Base-by-base conservation (phyloP, 176 grass and related monocot genomes). In the Secale cereale region DNA sequence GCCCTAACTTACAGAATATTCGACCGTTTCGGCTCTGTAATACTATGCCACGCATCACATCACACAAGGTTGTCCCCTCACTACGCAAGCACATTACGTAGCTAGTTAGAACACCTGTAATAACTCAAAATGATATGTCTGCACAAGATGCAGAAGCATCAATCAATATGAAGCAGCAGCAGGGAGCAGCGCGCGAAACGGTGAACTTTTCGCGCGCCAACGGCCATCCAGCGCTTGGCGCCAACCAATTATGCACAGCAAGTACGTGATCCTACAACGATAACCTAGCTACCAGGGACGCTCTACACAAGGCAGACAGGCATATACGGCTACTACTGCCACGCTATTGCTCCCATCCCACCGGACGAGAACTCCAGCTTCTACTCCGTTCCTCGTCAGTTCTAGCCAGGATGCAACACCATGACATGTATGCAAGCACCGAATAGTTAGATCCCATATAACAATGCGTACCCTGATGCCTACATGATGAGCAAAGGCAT, bases 261-360 rank as follows among this genome's bases (percentile, higher is more conserved):
- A 43, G 69, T 23, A 72, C 3, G 13, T 15, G 14, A 72, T 43
- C 13, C 13, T 25, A 16, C 37, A 16, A 43, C 12, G 40, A 6
- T 6, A 72, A 43, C 7, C 11, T 43, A 72, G 69, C 20, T 71
- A 43, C 10, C 25, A 26, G n/a, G 5, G 0, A 43, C n/a, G 12
- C 6, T 3, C 2, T 70, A 14, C 2, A 11, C 33, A 39, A 39
- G n/a, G 67, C 32, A 39, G 33, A 7, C 29, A 35, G 64, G 5
- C 65, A 69, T 22, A 4, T 0, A 9, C 3, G 1, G 8, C 6
- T 5, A 20, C 2, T 12, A 41, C 1, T 2, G 32, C 0, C 3
- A 1, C 5, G 4, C 9, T n/a, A 12, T 33, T 71, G 10, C 67
- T 70, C 32, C 19, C 19, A n/a, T 10, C 8, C 22, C 22, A 9